Evolutionary conservation across 2,329 filamentous ascomycete genomes (phyloP).

Genomic region (Westerdykella ornata): DNA sequence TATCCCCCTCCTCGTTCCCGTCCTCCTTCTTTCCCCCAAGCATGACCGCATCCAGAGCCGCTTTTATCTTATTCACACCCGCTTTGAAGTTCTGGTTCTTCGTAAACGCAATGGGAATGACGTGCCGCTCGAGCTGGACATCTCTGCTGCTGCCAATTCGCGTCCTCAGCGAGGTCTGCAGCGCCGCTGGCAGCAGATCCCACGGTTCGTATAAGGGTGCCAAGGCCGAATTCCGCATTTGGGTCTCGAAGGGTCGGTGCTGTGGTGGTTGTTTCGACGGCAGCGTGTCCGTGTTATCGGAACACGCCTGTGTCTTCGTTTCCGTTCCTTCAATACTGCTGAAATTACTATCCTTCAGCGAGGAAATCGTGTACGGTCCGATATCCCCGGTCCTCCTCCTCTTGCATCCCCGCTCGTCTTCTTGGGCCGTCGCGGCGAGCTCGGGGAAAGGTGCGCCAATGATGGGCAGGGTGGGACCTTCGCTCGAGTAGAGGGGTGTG

Average conservation of each 20-base stretch:
- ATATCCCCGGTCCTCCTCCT: constrained; percentile 8
- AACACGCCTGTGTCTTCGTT: not conserved
- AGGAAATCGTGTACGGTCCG: too few species aligned
- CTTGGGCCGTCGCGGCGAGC: not conserved
- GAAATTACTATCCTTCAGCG: too few species aligned
- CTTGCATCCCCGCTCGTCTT: not conserved
- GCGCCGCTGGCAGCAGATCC: constrained; percentile 8
- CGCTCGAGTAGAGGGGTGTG: constrained; percentile 15
- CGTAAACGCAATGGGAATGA: constrained; percentile 14
- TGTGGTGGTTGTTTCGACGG: not conserved
- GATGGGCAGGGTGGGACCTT: constrained; percentile 17
- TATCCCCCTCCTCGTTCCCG: constrained; percentile 3
- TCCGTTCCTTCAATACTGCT: not conserved
- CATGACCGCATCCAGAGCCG: constrained; percentile 7
- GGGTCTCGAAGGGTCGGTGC: constrained; percentile 1
- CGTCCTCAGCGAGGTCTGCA: constrained; percentile 6
- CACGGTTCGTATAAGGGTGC: constrained; percentile 17
- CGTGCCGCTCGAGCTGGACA: constrained; percentile 5
- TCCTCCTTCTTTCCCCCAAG: not conserved
- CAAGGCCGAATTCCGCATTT: constrained; percentile 1
- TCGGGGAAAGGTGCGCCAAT: constrained; percentile 3
- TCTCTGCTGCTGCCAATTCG: not conserved
- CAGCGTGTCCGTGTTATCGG: not conserved
- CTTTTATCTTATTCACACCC: constrained; percentile 12
- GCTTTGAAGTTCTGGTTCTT: constrained; percentile 19